Conservation (phyloP, 2,329 filamentous ascomycete genomes). For the Lecanoromycetidae sp. region DNA sequence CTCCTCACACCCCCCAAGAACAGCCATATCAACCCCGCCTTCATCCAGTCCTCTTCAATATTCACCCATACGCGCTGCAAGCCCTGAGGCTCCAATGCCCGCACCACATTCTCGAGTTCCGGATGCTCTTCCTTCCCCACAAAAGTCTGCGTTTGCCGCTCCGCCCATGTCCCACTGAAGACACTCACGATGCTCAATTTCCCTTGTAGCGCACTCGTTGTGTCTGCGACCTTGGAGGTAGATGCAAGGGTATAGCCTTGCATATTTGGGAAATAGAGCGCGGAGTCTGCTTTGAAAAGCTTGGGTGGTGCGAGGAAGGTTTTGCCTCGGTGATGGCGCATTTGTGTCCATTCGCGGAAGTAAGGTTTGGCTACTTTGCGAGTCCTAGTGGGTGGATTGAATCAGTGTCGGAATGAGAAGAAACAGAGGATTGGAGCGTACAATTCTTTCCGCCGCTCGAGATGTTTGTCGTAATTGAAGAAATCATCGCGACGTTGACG, state of each 20-base stretch:
- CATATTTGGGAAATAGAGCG: conserved; percentile 90
- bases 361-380: conserved; percentile 74
- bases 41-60: conserved; percentile 66
- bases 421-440: conserved; percentile 29
- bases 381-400: conserved; percentile 39
- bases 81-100: conserved; percentile 41
- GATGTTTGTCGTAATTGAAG: conserved; percentile 72
- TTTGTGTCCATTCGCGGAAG: conserved; percentile 88
- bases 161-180: conserved; percentile 76
- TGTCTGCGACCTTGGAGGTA: conserved; percentile 47
- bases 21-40: conserved; percentile 43
- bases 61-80: conserved; percentile 81
- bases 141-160: conserved; percentile 66
- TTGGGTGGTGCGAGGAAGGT: conserved; percentile 75
- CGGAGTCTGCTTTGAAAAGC: conserved; percentile 70
- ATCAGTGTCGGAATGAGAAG: background rate
- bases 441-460: conserved; percentile 64
- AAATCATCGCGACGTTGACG: conserved; percentile 66
- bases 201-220: conserved; percentile 61
- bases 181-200: conserved; percentile 68
- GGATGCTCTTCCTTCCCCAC: conserved; percentile 54
- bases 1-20: conserved; percentile 42
- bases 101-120: conserved; percentile 51
- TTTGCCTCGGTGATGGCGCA: conserved; percentile 73
- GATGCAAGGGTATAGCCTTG: conserved; percentile 63